These are phyloP conservation scores for Metschnikowia baotianmanensis DNA, from an alignment of 805 yeast genomes.

Conservation along the genomic window DNA sequence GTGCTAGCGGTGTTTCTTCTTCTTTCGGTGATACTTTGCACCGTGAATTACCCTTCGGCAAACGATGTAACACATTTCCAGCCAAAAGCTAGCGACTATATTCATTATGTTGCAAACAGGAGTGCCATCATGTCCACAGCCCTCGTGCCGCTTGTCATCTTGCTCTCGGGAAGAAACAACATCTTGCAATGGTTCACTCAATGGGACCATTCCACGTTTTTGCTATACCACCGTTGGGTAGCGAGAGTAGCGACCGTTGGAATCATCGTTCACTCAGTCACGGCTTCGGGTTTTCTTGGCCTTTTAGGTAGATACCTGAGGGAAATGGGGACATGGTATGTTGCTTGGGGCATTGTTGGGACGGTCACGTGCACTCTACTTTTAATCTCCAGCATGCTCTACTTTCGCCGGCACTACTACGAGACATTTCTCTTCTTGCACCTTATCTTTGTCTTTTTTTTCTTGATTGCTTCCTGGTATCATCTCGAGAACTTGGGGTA, in stretches of 20 bases:
- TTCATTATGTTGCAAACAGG: slow-evolving; percentile 13
- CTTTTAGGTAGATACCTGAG: not conserved
- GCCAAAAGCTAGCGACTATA: slow-evolving; percentile 1
- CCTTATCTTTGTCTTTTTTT: slow-evolving; percentile 13
- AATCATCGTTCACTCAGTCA: slow-evolving; percentile 13
- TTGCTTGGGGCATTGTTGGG: slow-evolving; percentile 13
- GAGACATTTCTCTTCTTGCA: slow-evolving; percentile 15
- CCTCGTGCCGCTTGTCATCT: slow-evolving; percentile 15
- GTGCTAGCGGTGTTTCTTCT: not conserved
- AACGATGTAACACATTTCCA: slow-evolving; percentile 21
- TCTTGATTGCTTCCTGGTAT: slow-evolving; percentile 14
- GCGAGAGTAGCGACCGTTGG: slow-evolving; percentile 13
- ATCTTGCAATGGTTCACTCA: slow-evolving; percentile 17
- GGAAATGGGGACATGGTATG: slow-evolving; percentile 5
- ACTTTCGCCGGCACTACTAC: slow-evolving; percentile 12
- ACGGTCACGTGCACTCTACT: slow-evolving; percentile 11
- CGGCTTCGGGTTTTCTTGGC: slow-evolving; percentile 7
- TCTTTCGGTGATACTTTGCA: not conserved
- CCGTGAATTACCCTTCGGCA: not conserved
- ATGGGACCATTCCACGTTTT: slow-evolving; percentile 15
- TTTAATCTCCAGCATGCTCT: slow-evolving; percentile 13
- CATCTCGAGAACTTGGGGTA: slow-evolving; percentile 7
- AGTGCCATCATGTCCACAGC: slow-evolving; percentile 15
- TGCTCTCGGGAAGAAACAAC: slow-evolving; percentile 18
- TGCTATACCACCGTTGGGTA: slow-evolving; percentile 17